These are phyloP conservation scores for Carex littledalei DNA, from an alignment of 176 grass and related monocot species.

Conservation along the genomic window DNA sequence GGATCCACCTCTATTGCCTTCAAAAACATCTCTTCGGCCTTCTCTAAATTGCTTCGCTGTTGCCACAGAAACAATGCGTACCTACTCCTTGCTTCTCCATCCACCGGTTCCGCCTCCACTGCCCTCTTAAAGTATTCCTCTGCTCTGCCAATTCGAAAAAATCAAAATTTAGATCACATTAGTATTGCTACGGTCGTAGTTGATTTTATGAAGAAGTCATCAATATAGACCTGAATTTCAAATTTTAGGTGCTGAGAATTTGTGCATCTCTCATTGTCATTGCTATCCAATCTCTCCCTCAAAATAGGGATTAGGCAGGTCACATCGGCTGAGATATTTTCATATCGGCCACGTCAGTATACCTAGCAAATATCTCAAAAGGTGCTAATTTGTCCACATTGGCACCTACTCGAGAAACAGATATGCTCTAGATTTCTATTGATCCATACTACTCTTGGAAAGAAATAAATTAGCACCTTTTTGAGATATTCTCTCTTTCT, in stretches of 20 bases:
- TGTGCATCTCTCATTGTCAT: not conserved
- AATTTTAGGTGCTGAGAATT: not conserved
- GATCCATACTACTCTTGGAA: not conserved
- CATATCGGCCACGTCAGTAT: slow-evolving; percentile 12
- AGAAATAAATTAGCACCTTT: not conserved
- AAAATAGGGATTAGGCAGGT: slow-evolving; percentile 19
- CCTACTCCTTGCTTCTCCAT: slow-evolving; percentile 69
- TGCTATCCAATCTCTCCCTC: not conserved
- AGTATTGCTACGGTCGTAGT: not conserved
- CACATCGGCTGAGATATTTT: slow-evolving; percentile 6
- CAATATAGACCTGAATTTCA: not conserved
- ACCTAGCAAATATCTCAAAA: slow-evolving; percentile 18
- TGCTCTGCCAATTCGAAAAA: slow-evolving; percentile 33
- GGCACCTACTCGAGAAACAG: not conserved
- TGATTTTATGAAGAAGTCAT: not conserved
- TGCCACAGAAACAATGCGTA: slow-evolving; percentile 87
- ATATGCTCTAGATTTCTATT: not conserved
- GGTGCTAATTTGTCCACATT: slow-evolving; percentile 10
- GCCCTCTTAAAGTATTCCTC: slow-evolving; percentile 70
- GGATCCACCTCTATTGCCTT: slow-evolving; percentile 54
- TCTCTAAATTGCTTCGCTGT: slow-evolving; percentile 35
- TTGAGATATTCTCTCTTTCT: not conserved
- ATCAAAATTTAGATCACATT: not conserved
- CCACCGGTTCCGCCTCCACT: slow-evolving; percentile 46
- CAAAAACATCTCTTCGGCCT: slow-evolving; percentile 75